Percentiles rank a stretch among this genome's conserved stretches.
These are phyloP conservation scores for Acarospora socialis DNA, from an alignment of 2,329 filamentous ascomycete species.

Conservation along the genomic window DNA sequence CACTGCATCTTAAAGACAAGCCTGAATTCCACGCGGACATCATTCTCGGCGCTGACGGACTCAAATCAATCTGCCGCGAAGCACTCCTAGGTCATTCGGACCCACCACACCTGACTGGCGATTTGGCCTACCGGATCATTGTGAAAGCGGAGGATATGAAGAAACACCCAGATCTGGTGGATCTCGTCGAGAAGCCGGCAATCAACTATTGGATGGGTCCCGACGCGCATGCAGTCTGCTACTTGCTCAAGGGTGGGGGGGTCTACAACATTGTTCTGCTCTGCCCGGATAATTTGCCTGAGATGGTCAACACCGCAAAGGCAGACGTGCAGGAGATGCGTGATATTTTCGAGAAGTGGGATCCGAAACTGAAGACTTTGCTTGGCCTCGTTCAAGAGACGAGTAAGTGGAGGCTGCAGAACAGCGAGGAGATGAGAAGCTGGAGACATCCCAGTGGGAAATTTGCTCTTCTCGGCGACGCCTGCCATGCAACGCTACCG, in stretches of 20 bases:
- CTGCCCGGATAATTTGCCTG: slow-evolving; percentile 31
- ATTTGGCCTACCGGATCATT: slow-evolving; percentile 42
- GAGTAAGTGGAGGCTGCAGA: slow-evolving; percentile 46
- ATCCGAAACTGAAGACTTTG: slow-evolving; percentile 19
- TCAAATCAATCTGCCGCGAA: slow-evolving; percentile 31
- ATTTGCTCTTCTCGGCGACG: slow-evolving; percentile 48
- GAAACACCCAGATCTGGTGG: slow-evolving; percentile 31
- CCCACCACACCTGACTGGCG: slow-evolving; percentile 38
- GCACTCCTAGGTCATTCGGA: slow-evolving; percentile 30
- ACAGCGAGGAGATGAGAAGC: slow-evolving; percentile 38
- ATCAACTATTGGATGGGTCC: slow-evolving; percentile 43
- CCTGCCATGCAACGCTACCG: slow-evolving; percentile 49
- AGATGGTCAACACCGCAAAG: slow-evolving; percentile 14
- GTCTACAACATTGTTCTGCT: slow-evolving; percentile 35
- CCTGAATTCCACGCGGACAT: slow-evolving; percentile 27
- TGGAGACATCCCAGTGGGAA: slow-evolving; percentile 44
- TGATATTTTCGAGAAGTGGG: slow-evolving; percentile 20
- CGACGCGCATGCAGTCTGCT: slow-evolving; percentile 35
- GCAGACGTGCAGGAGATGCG: slow-evolving; percentile 19
- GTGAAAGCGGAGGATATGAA: slow-evolving; percentile 35
- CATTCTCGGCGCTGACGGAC: slow-evolving; percentile 36
- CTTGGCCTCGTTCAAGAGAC: slow-evolving; percentile 17
- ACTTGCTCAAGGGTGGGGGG: slow-evolving; percentile 30
- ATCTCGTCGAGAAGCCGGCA: slow-evolving; percentile 32
- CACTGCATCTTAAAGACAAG: slow-evolving; percentile 22